Evolutionary conservation across 106 monocot species (phyloP).

Genomic region (Ottelia alismoides): DNA sequence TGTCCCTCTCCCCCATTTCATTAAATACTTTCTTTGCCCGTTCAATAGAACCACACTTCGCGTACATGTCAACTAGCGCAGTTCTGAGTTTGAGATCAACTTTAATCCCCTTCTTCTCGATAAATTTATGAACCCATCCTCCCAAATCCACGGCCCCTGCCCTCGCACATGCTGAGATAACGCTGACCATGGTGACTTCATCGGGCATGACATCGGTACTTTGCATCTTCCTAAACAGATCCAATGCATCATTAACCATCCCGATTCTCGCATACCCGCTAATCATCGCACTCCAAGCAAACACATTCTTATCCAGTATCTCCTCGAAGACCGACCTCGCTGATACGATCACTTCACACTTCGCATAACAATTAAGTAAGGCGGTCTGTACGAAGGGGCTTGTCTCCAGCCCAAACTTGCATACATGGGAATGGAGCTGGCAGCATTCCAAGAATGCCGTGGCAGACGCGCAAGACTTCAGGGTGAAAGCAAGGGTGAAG

Average conservation of each 20-base stretch:
- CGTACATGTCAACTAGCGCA: constrained; percentile 78
- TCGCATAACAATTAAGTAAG: constrained; percentile 63
- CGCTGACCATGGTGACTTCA: constrained; percentile 92
- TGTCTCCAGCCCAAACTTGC: constrained; percentile 37
- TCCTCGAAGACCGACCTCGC: constrained; percentile 63
- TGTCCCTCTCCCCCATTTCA: constrained; percentile 47
- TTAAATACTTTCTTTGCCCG: constrained; percentile 60
- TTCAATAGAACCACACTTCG: constrained; percentile 59
- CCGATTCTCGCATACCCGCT: constrained; percentile 74
- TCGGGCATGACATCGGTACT: constrained; percentile 47
- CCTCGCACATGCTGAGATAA: constrained; percentile 86
- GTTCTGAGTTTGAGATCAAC: constrained; percentile 73
- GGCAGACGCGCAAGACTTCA: constrained; percentile 53
- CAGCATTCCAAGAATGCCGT: constrained; percentile 39
- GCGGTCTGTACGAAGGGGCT: constrained; percentile 69
- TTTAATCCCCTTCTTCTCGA: constrained; percentile 54
- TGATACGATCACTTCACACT: constrained; percentile 45
- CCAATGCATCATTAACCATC: constrained; percentile 65
- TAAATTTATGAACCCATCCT: constrained; percentile 70
- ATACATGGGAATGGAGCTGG: constrained; percentile 59
- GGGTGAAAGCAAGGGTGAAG: constrained; percentile 62
- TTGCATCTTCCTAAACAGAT: constrained; percentile 71
- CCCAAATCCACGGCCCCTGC: constrained; percentile 77
- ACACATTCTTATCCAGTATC: constrained; percentile 57
- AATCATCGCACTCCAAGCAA: constrained; percentile 91